Percentiles rank a stretch among this genome's conserved stretches.
Evolutionary conservation across 148 eudicot species (phyloP).

Genomic region (Heliosperma pusillum): DNA sequence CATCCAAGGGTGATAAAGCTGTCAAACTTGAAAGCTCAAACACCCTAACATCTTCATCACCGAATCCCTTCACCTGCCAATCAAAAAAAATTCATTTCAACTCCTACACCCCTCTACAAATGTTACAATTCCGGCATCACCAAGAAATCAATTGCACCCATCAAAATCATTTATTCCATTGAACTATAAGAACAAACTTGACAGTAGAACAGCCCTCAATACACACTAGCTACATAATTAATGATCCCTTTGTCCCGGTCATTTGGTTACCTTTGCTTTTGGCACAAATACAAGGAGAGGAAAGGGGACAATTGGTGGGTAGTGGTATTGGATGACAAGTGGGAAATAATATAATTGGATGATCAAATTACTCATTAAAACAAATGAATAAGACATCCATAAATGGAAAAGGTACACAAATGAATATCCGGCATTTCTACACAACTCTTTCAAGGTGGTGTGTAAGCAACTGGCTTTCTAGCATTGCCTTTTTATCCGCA

Average conservation of each 20-base stretch:
- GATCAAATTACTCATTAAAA: no score
- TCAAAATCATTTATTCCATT: neutral
- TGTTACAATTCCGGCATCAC: neutral
- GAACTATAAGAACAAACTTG: neutral
- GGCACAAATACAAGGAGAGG: no score
- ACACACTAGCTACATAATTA: neutral
- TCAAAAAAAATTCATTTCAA: neutral
- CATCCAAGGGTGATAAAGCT: constrained; percentile 78
- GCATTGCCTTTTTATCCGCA: no score
- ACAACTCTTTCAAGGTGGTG: neutral
- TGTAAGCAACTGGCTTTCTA: no score
- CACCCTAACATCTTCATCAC: constrained; percentile 30
- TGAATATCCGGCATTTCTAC: neutral
- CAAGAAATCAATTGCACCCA: neutral
- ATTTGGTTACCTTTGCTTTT: no score
- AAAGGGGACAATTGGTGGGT: no score
- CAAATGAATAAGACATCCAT: no score
- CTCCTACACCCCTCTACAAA: neutral
- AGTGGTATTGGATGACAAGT: no score
- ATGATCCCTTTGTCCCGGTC: no score
- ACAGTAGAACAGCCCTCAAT: neutral
- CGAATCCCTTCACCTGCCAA: constrained; percentile 44
- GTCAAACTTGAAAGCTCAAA: constrained; percentile 63
- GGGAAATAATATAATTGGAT: no score
- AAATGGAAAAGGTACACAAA: neutral